Base-by-base conservation (phyloP, 768 basidiomycete genomes). In the Amanita jacksonii region DNA sequence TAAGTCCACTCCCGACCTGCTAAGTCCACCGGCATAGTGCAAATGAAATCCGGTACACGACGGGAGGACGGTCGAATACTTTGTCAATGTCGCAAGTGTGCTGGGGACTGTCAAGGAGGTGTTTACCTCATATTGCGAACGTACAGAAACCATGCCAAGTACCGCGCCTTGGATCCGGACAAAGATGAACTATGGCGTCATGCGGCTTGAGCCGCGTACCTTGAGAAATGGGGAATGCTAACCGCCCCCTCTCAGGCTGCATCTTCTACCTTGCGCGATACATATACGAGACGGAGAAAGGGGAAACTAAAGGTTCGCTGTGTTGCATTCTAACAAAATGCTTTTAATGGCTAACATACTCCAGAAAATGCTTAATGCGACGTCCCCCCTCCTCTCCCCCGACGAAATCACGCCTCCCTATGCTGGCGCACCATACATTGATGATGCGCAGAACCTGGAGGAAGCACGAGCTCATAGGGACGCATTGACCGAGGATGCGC, bases 71-170 rank as follows among this genome's bases (percentile, higher is more conserved):
- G 40, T 28, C 15, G 9, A 30, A 31, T 30, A 30, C 40, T 41
- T 9, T 41, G 40, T 32, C 8, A 41, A 41, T 41, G 40, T 30
- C 19, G 12, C 28, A 41, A 41, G 22, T 41, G 40, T 30, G 30
- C 19, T 41, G 15, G 19, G 31, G 31, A 18, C 27, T 31, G 40
- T 20, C 19, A 3, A 22, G 19, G 32, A 3, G 19, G 40, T 8
- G 18, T 33, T 32, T 41, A 32, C 19, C 40, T 41, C 40, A 41
- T 41, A 41, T 30, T 30, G 22, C 20, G 19, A 41, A 41, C 12
- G 10, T 41, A 32, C 40, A 0, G 10, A 41, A 41, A 41, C 8
- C 40, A 41, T 13, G 31, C 3, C 9, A 41, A 33, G 19, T 41
- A 41, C 23, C 31, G 28, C 7, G 30, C 30, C 22, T 41, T 41